Conservation (phyloP, 164 flowering plant species). For the Cinnamomum micranthum region DNA sequence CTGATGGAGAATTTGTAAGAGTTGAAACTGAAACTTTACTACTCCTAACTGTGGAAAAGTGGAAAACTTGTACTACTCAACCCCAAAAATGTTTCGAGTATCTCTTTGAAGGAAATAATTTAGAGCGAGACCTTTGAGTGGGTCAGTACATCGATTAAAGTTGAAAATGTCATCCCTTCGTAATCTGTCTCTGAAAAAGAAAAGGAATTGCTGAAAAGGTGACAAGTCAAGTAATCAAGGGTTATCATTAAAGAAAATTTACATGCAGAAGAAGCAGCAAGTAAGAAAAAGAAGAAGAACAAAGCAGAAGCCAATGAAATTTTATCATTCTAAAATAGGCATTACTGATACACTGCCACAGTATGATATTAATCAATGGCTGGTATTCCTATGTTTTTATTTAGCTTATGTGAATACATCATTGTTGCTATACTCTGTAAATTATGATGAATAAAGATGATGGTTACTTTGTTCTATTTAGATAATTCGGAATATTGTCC, state of each 20-base stretch:
- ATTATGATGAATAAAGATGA: too few species aligned
- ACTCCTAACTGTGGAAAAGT: not conserved
- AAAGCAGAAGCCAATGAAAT: not conserved
- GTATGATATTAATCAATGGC: too few species aligned
- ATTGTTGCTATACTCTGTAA: too few species aligned
- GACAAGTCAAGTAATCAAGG: not conserved
- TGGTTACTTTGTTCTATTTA: too few species aligned
- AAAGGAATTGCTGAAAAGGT: not conserved
- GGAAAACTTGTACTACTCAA: not conserved
- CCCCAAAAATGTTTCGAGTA: too few species aligned
- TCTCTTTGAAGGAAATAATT: not conserved
- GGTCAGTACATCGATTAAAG: conserved; percentile 28
- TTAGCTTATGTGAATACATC: too few species aligned
- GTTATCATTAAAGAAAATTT: not conserved
- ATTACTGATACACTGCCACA: not conserved
- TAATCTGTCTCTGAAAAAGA: conserved; percentile 24
- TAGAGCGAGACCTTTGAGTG: conserved; percentile 19
- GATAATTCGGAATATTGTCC: too few species aligned
- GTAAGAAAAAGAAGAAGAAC: too few species aligned
- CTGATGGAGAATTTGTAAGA: not conserved
- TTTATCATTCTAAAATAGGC: not conserved
- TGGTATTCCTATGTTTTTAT: too few species aligned
- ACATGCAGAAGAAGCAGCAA: too few species aligned
- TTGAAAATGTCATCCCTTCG: conserved; percentile 14
- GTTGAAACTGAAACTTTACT: not conserved